phyloP scores from a whole-genome alignment of 1,284 basidiomycete genomes.

The Moesziomyces globuligerus region DNA sequence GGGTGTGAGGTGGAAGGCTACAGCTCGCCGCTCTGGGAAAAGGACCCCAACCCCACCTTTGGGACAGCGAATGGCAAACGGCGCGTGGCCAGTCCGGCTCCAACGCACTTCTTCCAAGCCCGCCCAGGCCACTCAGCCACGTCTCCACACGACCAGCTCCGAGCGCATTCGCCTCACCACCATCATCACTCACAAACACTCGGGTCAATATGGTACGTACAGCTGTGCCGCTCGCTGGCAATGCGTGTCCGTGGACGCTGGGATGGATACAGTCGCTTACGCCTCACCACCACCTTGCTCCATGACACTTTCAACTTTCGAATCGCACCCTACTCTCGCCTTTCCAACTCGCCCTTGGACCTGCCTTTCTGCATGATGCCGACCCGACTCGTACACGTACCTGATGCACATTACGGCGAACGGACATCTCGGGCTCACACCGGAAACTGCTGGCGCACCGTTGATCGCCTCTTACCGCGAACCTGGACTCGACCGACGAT shows the following conservation, averaged over 20 bases:
- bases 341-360: too few relatives aligned
- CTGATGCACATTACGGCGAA: too few relatives aligned
- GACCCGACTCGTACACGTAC: too few relatives aligned
- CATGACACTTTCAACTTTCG: too few relatives aligned
- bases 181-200: not conserved
- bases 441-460: too few relatives aligned
- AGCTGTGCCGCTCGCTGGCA: not conserved
- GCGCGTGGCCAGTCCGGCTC: conserved; percentile 19
- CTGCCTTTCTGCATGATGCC: too few relatives aligned
- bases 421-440: too few relatives aligned
- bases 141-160: not conserved
- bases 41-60: not conserved
- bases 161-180: not conserved
- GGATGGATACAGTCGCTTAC: not conserved
- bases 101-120: conserved; percentile 6
- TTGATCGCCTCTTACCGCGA: too few relatives aligned
- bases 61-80: not conserved
- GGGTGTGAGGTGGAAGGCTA: conserved; percentile 34
- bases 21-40: not conserved
- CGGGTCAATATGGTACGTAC: conserved; percentile 21
- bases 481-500: not conserved
- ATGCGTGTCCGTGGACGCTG: not conserved
- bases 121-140: not conserved
- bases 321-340: too few relatives aligned
- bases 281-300: too few relatives aligned